These are phyloP conservation scores for Colletotrichum neosansevieriae DNA, from an alignment of 2,329 filamentous ascomycete genomes.

Conservation along the genomic window DNA sequence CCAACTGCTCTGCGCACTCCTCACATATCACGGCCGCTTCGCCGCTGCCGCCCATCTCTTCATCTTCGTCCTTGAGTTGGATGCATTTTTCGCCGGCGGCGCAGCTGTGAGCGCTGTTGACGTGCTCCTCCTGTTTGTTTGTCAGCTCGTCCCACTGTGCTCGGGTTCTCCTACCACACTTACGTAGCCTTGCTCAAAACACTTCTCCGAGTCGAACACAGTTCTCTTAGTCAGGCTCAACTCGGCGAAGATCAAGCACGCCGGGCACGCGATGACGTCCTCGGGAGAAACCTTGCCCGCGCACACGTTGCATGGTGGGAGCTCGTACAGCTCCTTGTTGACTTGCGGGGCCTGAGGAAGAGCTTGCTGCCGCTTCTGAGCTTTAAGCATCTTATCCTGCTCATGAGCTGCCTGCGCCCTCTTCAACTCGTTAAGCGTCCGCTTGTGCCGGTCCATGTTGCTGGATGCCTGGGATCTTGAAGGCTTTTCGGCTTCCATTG, in stretches of 20 bases:
- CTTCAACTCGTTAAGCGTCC: slow-evolving; percentile 59
- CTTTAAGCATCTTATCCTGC: slow-evolving; percentile 58
- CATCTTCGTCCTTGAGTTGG: slow-evolving; percentile 54
- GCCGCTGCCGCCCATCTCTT: slow-evolving; percentile 50
- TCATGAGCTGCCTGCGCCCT: slow-evolving; percentile 59
- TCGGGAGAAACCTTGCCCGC: slow-evolving; percentile 48
- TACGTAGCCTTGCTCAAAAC: slow-evolving; percentile 56
- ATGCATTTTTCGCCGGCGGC: slow-evolving; percentile 55
- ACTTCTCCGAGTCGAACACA: slow-evolving; percentile 60
- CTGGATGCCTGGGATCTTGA: slow-evolving; percentile 43
- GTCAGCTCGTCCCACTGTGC: slow-evolving; percentile 6
- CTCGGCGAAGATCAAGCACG: slow-evolving; percentile 58
- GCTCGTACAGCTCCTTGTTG: slow-evolving; percentile 50
- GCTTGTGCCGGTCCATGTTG: slow-evolving; percentile 53
- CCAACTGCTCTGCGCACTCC: slow-evolving; percentile 54
- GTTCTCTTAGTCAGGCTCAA: slow-evolving; percentile 53
- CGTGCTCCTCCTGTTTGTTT: slow-evolving; percentile 52
- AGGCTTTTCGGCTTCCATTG: slow-evolving; percentile 49
- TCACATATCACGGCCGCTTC: slow-evolving; percentile 54
- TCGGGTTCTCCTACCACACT: slow-evolving; percentile 41
- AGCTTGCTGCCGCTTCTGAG: slow-evolving; percentile 48
- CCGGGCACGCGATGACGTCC: slow-evolving; percentile 56
- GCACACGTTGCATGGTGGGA: slow-evolving; percentile 57
- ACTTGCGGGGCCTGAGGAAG: slow-evolving; percentile 44
- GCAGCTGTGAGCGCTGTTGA: slow-evolving; percentile 55